Percentiles rank a stretch among this genome's conserved stretches.
These are phyloP conservation scores for Oxytropis ochrocephala DNA, from an alignment of 306 rosid genomes.

Conservation along the genomic window DNA sequence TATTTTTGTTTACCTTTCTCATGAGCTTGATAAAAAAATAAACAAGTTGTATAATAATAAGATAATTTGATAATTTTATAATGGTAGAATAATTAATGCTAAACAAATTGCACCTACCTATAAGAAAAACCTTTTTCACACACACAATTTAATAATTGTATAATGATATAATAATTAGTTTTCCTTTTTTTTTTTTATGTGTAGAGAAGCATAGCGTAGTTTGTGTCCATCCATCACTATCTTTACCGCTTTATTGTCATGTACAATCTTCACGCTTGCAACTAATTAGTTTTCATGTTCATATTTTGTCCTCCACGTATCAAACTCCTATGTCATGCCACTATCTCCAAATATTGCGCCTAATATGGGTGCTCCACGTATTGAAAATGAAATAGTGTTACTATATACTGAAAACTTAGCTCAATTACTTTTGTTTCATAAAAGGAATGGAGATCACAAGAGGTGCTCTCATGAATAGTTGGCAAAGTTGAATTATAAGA, in stretches of 20 bases:
- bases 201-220: too few species aligned
- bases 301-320: slow-evolving; percentile 22
- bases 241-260: neutral
- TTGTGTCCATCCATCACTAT: neutral
- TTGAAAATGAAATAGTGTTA: neutral
- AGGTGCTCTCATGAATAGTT: neutral
- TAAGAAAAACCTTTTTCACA: too few species aligned
- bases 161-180: too few species aligned
- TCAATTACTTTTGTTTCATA: neutral
- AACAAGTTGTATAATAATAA: too few species aligned
- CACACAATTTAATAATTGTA: too few species aligned
- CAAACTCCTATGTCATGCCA: slow-evolving; percentile 1
- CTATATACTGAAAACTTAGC: neutral
- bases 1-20: too few species aligned
- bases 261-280: neutral
- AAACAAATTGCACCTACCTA: too few species aligned
- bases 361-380: neutral
- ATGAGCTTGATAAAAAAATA: too few species aligned
- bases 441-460: neutral
- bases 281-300: slow-evolving; percentile 11
- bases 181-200: too few species aligned
- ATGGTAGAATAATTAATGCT: too few species aligned
- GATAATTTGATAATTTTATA: too few species aligned
- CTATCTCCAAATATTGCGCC: neutral
- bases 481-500: slow-evolving; percentile 7